phyloP scores from a whole-genome alignment of 805 yeast genomes.

The Ogataea salicorniae region DNA sequence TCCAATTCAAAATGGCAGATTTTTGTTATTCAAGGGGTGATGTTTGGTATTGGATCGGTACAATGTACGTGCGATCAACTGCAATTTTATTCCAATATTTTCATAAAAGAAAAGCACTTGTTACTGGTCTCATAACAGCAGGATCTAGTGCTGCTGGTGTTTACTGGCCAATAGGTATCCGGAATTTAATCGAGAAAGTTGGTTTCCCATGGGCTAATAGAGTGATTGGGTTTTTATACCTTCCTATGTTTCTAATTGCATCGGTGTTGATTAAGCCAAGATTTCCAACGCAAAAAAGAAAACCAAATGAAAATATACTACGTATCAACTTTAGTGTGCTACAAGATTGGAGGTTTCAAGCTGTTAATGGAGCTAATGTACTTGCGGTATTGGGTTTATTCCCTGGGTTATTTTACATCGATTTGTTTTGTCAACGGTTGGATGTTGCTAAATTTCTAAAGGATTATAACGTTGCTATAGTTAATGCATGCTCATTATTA shows the following conservation, averaged over 20 bases:
- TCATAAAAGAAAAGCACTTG: slow-evolving; percentile 50
- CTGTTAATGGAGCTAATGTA: slow-evolving; percentile 36
- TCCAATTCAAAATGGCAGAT: slow-evolving; percentile 59
- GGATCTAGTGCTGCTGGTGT: slow-evolving; percentile 51
- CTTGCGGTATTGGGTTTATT: slow-evolving; percentile 28
- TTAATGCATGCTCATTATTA: slow-evolving; percentile 38
- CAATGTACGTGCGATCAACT: slow-evolving; percentile 54
- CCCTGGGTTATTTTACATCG: slow-evolving; percentile 53
- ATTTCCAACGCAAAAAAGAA: slow-evolving; percentile 29
- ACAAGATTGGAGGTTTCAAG: slow-evolving; percentile 30
- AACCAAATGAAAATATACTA: slow-evolving; percentile 31
- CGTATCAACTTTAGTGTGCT: slow-evolving; percentile 35
- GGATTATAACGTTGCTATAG: slow-evolving; percentile 42
- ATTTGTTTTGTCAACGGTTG: slow-evolving; percentile 46
- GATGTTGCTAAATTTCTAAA: slow-evolving; percentile 44
- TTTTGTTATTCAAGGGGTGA: slow-evolving; percentile 61
- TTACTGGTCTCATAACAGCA: slow-evolving; percentile 40
- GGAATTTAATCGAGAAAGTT: slow-evolving; percentile 33
- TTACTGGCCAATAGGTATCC: slow-evolving; percentile 43
- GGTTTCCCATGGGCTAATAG: slow-evolving; percentile 49
- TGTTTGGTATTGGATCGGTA: slow-evolving; percentile 56
- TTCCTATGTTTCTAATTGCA: slow-evolving; percentile 24
- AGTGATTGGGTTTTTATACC: slow-evolving; percentile 37
- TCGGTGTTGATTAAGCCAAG: slow-evolving; percentile 27
- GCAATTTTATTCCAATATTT: slow-evolving; percentile 65